Percentiles rank a stretch among this genome's conserved stretches.
Evolutionary conservation across 176 grass and related monocot species (phyloP).

Genomic region (Carex kokanica): DNA sequence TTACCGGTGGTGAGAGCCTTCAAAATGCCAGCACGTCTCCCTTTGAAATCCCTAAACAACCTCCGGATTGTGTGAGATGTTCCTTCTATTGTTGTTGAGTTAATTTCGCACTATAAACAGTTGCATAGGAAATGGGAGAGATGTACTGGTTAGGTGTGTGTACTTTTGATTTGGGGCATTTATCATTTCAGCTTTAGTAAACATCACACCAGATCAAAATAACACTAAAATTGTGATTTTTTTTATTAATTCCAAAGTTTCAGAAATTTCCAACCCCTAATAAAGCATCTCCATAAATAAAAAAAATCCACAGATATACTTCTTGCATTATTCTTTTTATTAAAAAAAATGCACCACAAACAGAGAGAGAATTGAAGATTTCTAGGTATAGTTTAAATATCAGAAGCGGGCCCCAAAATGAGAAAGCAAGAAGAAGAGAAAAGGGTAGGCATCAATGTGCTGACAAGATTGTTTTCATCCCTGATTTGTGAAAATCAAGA

Average conservation of each 20-base stretch:
- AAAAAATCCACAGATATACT: background rate
- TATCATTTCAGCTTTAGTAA: background rate
- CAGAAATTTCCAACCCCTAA: background rate
- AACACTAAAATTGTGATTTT: background rate
- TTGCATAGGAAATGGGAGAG: background rate
- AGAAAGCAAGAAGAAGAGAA: too few relatives aligned
- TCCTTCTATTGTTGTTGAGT: background rate
- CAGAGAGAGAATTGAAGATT: background rate
- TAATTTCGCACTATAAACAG: background rate
- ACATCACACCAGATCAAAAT: background rate
- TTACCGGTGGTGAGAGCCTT: conserved; percentile 37
- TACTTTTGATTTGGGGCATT: background rate
- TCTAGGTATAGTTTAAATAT: background rate
- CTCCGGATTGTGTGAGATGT: conserved; percentile 20
- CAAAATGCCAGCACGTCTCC: conserved; percentile 32
- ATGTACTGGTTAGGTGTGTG: background rate
- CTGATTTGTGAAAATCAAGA: background rate
- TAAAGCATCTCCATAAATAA: background rate
- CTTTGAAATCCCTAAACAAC: conserved; percentile 37
- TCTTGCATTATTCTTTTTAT: background rate
- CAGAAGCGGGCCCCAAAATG: background rate
- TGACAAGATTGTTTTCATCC: background rate
- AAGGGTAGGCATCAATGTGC: background rate
- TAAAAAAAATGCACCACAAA: background rate
- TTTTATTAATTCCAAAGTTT: background rate